These are phyloP conservation scores for Dioscorea alata DNA, from an alignment of 106 monocot species.

Conservation along the genomic window DNA sequence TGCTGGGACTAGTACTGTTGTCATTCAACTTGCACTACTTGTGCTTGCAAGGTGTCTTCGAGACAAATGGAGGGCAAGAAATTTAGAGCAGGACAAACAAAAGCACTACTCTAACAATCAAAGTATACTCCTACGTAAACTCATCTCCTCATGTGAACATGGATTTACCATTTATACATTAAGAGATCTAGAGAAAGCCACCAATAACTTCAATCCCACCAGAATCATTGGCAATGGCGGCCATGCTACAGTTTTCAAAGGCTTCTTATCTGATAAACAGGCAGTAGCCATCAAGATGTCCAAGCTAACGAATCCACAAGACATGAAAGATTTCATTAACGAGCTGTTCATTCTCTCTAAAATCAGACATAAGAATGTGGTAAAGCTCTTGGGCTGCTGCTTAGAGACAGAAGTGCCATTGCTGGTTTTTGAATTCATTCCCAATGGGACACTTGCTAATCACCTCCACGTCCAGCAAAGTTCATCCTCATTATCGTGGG, in stretches of 20 bases:
- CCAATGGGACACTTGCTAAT: conserved; percentile 41
- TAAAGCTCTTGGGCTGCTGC: conserved; percentile 43
- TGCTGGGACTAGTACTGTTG: too few relatives aligned
- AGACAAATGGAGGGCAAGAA: conserved; percentile 16
- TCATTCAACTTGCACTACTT: not conserved
- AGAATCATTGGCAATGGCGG: conserved; percentile 40
- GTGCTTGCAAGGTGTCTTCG: not conserved
- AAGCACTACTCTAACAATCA: conserved; percentile 26
- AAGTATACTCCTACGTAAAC: conserved; percentile 33
- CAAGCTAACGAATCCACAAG: conserved; percentile 12
- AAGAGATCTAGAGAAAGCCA: conserved; percentile 33
- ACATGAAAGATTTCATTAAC: conserved; percentile 45
- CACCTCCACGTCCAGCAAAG: conserved; percentile 11
- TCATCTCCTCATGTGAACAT: not conserved
- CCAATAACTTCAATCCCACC: conserved; percentile 19
- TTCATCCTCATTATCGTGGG: conserved; percentile 8
- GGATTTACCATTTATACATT: conserved; percentile 20
- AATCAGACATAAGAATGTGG: conserved; percentile 33
- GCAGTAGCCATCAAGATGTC: conserved; percentile 49
- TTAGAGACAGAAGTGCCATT: conserved; percentile 41
- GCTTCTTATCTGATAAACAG: conserved; percentile 13
- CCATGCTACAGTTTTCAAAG: conserved; percentile 42
- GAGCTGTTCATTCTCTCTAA: conserved; percentile 43
- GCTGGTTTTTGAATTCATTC: conserved; percentile 47
- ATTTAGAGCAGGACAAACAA: conserved; percentile 8